Evolutionary conservation across 2,329 filamentous ascomycete genomes (phyloP), one percentile per base, ranked within the genome.

Genomic region (Alternaria panax): DNA sequence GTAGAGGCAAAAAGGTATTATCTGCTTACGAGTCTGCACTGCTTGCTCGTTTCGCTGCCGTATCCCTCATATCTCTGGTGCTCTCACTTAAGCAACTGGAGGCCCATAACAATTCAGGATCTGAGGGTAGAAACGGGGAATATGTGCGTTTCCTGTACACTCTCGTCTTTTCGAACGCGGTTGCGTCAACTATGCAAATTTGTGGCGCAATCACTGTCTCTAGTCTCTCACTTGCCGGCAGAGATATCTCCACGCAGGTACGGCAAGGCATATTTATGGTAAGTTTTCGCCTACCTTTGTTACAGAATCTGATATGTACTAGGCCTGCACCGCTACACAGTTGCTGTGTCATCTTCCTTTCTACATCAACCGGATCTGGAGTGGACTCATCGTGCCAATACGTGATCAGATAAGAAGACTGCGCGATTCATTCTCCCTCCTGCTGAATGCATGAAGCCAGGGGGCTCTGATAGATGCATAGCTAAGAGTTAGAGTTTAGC

Each of bases 251-350:
- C 11, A 22, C 45, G 1, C 7, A 43, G 34, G 36, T 55, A 34
- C 28, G n/a, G 12, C 22, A 43, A 43, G 36, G 53, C 22, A 43
- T 55, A 27, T 55, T 55, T 28, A 50, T 50, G 11, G 53, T 36
- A 14, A 50, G 45, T 50, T 4, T 55, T 4, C 2, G 11, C 36
- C 4, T 20, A 14, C 9, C 14, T 43, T 43, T 2, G 11, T 55
- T 14, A 27, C 16, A n/a, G 11, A 3, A 55, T 43, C 53, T 55
- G 50, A 55, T 27, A 8, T 16, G 5, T 43, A 28, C 27, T 22
- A 56, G 53, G 45, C 38, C 16, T 56, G 22, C 46, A 56, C 53
- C 27, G 28, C 28, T 56, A 56, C 11, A 46, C 36, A 42, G 53
- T 30, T 56, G 12, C 20, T 20, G 4, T 56, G 38, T 50, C 11